Evolutionary conservation across 352 stramenopile species (phyloP).

Genomic region (Lagenidium sp.): DNA sequence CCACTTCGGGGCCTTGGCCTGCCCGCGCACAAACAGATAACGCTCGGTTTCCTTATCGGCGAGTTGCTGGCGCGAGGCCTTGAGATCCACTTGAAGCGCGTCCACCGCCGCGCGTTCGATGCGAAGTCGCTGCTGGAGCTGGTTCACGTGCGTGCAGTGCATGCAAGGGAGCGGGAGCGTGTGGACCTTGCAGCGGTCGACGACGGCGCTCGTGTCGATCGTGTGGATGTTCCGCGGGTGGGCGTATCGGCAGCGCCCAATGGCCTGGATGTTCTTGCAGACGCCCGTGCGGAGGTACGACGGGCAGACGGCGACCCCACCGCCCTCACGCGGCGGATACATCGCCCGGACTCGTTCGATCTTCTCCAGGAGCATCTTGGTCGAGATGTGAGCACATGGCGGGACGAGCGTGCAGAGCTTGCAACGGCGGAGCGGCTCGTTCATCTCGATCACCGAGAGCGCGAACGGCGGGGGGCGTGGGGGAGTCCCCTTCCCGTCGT

Average conservation of each 20-base stretch:
- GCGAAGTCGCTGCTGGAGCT: slow-evolving; percentile 12
- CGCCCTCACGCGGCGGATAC: slow-evolving; percentile 24
- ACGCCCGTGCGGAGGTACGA: slow-evolving; percentile 40
- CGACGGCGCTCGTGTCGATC: slow-evolving; percentile 36
- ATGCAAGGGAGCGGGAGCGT: slow-evolving; percentile 46
- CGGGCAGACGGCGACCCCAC: slow-evolving; percentile 22
- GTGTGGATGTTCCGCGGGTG: slow-evolving; percentile 39
- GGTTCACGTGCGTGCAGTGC: slow-evolving; percentile 39
- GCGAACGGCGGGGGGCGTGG: slow-evolving; percentile 20
- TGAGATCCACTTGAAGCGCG: slow-evolving; percentile 24
- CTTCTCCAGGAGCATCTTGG: slow-evolving; percentile 35
- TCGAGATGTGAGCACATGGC: slow-evolving; percentile 41
- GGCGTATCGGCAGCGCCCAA: slow-evolving; percentile 50
- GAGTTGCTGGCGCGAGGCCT: slow-evolving; percentile 20
- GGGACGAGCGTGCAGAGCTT: slow-evolving; percentile 56
- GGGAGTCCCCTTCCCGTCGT: slow-evolving; percentile 1
- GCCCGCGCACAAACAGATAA: slow-evolving; percentile 35
- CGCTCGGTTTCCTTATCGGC: slow-evolving; percentile 32
- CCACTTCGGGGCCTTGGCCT: slow-evolving; percentile 42
- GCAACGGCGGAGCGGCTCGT: slow-evolving; percentile 42
- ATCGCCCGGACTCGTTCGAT: slow-evolving; percentile 28
- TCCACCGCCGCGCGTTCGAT: slow-evolving; percentile 13
- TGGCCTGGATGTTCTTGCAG: slow-evolving; percentile 47
- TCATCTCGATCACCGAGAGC: slow-evolving; percentile 53
- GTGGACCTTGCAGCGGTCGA: slow-evolving; percentile 31